These are phyloP conservation scores for Ogataea corticis DNA, from an alignment of 805 yeast genomes.

Conservation along the genomic window DNA sequence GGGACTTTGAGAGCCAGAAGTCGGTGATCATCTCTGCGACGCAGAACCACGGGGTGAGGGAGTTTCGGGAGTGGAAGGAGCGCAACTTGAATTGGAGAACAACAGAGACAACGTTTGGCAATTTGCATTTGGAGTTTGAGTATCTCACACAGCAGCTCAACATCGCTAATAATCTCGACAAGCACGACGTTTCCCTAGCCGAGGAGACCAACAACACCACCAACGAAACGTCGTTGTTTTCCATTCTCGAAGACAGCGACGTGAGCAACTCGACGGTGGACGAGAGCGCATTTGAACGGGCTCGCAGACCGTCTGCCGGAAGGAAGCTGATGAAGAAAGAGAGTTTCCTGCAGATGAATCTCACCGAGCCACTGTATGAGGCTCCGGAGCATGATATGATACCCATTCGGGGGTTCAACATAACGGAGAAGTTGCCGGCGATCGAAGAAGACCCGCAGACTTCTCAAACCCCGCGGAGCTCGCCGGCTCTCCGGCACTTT, in stretches of 20 bases:
- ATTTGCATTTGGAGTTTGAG: slow-evolving; percentile 41
- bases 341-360: slow-evolving; percentile 28
- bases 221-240: slow-evolving; percentile 15
- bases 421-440: neutral
- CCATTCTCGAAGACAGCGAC: slow-evolving; percentile 13
- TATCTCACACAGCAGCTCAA: slow-evolving; percentile 33
- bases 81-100: slow-evolving; percentile 45
- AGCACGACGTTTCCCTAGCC: neutral
- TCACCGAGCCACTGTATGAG: neutral
- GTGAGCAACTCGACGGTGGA: slow-evolving; percentile 12
- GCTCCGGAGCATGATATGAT: slow-evolving; percentile 3
- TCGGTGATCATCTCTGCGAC: slow-evolving; percentile 17
- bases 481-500: slow-evolving; percentile 31
- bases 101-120: slow-evolving; percentile 46
- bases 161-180: slow-evolving; percentile 20
- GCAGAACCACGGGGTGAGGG: slow-evolving; percentile 21
- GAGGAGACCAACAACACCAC: slow-evolving; percentile 3
- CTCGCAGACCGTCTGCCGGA: neutral
- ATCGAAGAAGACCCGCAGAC: neutral
- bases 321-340: slow-evolving; percentile 30
- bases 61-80: slow-evolving; percentile 30
- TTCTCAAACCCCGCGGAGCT: neutral
- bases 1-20: slow-evolving; percentile 27
- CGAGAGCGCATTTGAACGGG: slow-evolving; percentile 3
- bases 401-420: slow-evolving; percentile 19